Evolutionary conservation across 2,329 filamentous ascomycete species (phyloP).

Genomic region (Xylariaceae sp.): DNA sequence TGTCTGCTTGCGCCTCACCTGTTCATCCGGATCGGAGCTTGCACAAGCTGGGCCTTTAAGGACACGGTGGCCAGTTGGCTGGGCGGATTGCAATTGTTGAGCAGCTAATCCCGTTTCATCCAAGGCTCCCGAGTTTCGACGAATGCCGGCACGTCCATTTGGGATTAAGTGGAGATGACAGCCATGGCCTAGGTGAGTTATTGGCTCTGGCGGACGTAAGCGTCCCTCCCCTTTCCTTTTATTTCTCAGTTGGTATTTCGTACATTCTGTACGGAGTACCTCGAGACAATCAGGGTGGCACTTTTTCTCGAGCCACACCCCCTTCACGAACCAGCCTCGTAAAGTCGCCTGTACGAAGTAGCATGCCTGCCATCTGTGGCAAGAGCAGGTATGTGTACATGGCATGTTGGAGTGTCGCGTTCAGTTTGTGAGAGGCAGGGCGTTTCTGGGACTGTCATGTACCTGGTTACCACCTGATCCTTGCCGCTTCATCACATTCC

Average conservation of each 20-base stretch:
- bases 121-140: conserved; percentile 23
- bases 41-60: not conserved
- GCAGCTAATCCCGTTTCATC: conserved; percentile 2
- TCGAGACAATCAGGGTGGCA: not conserved
- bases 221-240: not conserved
- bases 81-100: not conserved
- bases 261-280: not conserved
- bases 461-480: conserved; percentile 1
- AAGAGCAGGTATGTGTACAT: not conserved
- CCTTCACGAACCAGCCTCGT: conserved; percentile 22
- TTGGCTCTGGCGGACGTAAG: conserved; percentile 8
- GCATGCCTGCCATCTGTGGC: not conserved
- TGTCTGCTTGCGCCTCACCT: not conserved
- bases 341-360: not conserved
- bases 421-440: too few species aligned
- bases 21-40: not conserved
- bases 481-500: conserved; percentile 25
- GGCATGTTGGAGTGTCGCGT: not conserved
- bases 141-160: conserved; percentile 24
- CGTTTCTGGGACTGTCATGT: not conserved
- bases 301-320: conserved; percentile 15
- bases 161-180: conserved; percentile 12
- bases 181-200: not conserved
- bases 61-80: conserved; percentile 11
- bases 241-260: conserved; percentile 4